Conservation (phyloP, 768 basidiomycete genomes). For the Boletus huronensis region DNA sequence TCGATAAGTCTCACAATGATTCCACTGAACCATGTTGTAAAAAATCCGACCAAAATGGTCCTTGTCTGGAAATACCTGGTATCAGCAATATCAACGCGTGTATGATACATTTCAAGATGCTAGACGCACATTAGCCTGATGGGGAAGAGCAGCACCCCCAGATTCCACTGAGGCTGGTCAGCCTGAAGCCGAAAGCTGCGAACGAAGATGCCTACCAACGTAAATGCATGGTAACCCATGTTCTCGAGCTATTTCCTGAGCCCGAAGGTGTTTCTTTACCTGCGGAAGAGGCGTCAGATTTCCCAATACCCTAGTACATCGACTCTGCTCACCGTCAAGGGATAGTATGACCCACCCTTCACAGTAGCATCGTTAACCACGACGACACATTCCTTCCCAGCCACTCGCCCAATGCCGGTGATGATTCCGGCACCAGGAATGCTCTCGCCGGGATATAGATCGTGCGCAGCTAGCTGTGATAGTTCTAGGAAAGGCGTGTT, state of each 20-base stretch:
- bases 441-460: slow-evolving; percentile 70
- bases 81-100: not conserved
- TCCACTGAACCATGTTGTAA: slow-evolving; percentile 78
- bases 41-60: slow-evolving; percentile 96
- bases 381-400: slow-evolving; percentile 80
- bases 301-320: not conserved
- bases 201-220: slow-evolving; percentile 55
- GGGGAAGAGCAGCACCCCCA: slow-evolving; percentile 88
- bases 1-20: not conserved
- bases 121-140: slow-evolving; percentile 70
- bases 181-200: not conserved
- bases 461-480: slow-evolving; percentile 81
- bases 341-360: slow-evolving; percentile 91
- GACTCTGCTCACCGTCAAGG: slow-evolving; percentile 58
- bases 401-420: slow-evolving; percentile 77
- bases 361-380: slow-evolving; percentile 95
- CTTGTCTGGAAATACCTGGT: slow-evolving; percentile 84
- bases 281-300: slow-evolving; percentile 23
- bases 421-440: slow-evolving; percentile 91
- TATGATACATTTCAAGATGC: not conserved
- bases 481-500: slow-evolving; percentile 89
- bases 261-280: slow-evolving; percentile 95
- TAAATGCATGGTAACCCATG: slow-evolving; percentile 90
- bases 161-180: slow-evolving; percentile 67
- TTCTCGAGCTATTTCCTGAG: slow-evolving; percentile 92